phyloP scores from a whole-genome alignment of 768 basidiomycete species.

The Kwoniella newhampshirensis region DNA sequence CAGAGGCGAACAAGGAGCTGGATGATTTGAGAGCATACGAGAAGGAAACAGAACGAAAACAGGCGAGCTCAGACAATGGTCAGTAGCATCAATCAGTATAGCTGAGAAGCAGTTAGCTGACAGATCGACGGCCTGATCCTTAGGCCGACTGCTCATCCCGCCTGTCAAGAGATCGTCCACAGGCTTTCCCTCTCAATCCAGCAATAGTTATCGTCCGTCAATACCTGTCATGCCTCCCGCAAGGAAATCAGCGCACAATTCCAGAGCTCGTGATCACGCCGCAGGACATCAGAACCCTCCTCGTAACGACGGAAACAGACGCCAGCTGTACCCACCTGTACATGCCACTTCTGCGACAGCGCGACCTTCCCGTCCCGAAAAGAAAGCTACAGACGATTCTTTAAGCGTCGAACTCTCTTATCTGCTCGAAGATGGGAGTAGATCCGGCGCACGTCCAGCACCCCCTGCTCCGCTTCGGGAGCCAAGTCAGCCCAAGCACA shows the following conservation, averaged over 20 bases:
- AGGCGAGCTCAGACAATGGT: constrained; percentile 10
- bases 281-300: not conserved
- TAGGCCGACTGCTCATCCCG: constrained; percentile 26
- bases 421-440: constrained; percentile 1
- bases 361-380: not conserved
- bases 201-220: not conserved
- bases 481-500: not conserved
- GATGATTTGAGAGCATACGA: constrained; percentile 7
- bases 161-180: constrained; percentile 5
- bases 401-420: constrained; percentile 6
- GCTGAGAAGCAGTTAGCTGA: too few relatives aligned
- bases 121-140: constrained; percentile 1
- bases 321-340: constrained; percentile 1
- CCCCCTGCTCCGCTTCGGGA: too few relatives aligned
- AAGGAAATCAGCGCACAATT: not conserved
- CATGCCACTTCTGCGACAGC: not conserved
- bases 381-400: not conserved
- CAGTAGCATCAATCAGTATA: not conserved
- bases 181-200: not conserved
- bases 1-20: constrained; percentile 36
- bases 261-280: too few relatives aligned
- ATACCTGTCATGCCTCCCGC: not conserved
- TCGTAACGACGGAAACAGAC: not conserved
- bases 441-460: too few relatives aligned
- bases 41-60: too few relatives aligned